Conservation (phyloP, 2,329 filamentous ascomycete species). For the Xylaria sp. region DNA sequence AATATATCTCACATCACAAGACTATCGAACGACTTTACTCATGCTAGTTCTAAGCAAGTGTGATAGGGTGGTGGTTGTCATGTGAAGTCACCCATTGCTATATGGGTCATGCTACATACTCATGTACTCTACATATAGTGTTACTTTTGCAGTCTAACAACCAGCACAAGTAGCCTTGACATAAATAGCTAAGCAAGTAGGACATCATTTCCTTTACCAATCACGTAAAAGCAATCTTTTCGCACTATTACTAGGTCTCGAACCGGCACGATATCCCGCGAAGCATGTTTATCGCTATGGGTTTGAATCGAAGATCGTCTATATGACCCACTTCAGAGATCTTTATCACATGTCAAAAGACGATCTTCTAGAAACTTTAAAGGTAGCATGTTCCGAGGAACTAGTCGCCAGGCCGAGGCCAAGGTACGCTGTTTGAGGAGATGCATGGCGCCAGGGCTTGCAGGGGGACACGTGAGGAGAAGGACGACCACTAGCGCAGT, state of each 20-base stretch:
- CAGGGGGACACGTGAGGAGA: slow-evolving; percentile 15
- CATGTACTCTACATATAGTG: no score
- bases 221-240: not conserved
- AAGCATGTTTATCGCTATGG: no score
- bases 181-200: not conserved
- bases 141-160: not conserved
- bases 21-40: no score
- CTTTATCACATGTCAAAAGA: slow-evolving; percentile 21
- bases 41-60: no score
- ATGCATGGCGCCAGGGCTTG: not conserved
- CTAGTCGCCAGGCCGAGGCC: not conserved
- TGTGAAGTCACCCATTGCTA: no score
- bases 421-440: not conserved
- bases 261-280: no score
- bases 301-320: no score
- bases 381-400: slow-evolving; percentile 20
- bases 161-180: not conserved
- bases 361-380: not conserved
- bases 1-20: no score
- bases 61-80: no score
- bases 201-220: not conserved
- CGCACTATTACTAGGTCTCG: no score
- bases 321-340: not conserved
- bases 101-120: no score
- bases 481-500: slow-evolving; percentile 3